Conservation (phyloP, 345 rosid species). For the Microcos paniculata region DNA sequence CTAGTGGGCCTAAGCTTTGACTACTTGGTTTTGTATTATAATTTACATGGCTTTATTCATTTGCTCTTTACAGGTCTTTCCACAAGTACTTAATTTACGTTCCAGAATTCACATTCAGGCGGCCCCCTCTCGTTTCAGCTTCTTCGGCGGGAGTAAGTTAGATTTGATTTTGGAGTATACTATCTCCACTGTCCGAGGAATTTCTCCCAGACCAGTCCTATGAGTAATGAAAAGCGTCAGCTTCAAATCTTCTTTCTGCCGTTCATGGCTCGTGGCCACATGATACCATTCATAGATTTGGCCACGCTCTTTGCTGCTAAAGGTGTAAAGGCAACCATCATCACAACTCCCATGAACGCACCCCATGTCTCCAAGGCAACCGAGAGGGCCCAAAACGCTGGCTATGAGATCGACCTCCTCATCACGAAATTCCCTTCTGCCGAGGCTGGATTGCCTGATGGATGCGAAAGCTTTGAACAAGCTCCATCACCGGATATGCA, state of each 20-base stretch:
- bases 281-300: conserved; percentile 39
- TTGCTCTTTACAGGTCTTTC: too few species aligned
- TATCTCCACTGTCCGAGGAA: background rate
- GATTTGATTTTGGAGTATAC: too few species aligned
- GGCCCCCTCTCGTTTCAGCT: too few species aligned
- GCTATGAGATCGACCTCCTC: conserved; percentile 17
- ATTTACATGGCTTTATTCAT: too few species aligned
- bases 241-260: conserved; percentile 41
- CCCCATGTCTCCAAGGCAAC: conserved; percentile 20
- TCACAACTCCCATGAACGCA: conserved; percentile 33
- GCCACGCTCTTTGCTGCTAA: conserved; percentile 32
- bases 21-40: too few species aligned
- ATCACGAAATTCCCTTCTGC: conserved; percentile 23
- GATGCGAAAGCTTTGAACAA: conserved; percentile 17
- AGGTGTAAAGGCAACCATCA: conserved; percentile 36
- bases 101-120: too few species aligned
- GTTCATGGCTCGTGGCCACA: conserved; percentile 32
- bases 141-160: background rate
- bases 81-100: too few species aligned
- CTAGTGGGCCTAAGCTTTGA: too few species aligned
- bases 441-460: conserved; percentile 35
- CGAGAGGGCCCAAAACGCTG: conserved; percentile 6
- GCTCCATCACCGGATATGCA: conserved; percentile 7
- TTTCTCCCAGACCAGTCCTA: background rate
- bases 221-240: conserved; percentile 1